Conservation (phyloP, 1,284 basidiomycete species). For the Lignosus rhinocerotis region DNA sequence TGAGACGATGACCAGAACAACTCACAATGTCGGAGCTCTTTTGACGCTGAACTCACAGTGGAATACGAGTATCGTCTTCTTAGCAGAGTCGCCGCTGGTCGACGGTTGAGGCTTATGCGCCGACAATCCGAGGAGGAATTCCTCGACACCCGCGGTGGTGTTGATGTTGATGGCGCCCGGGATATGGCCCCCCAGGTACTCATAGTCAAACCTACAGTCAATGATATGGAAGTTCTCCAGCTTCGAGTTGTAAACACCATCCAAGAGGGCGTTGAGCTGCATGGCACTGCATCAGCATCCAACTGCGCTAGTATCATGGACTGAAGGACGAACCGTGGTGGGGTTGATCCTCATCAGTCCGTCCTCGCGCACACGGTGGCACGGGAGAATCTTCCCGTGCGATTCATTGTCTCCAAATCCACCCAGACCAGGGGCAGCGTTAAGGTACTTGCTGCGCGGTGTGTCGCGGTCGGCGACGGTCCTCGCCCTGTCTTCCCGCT, state of each 20-base stretch:
- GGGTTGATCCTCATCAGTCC: conserved; percentile 90
- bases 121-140: conserved; percentile 67
- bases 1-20: conserved; percentile 15
- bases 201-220: conserved; percentile 98
- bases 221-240: conserved; percentile 80
- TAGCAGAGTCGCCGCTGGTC: conserved; percentile 74
- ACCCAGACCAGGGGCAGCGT: conserved; percentile 35
- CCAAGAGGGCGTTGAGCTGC: conserved; percentile 75
- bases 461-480: conserved; percentile 31
- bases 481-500: conserved; percentile 34
- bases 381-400: conserved; percentile 91
- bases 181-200: conserved; percentile 93
- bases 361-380: conserved; percentile 91
- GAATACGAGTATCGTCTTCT: conserved; percentile 89
- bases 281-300: conserved; percentile 11
- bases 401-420: conserved; percentile 94
- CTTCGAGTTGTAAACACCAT: conserved; percentile 66
- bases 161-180: conserved; percentile 91
- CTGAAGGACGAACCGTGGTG: conserved; percentile 59
- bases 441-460: conserved; percentile 40
- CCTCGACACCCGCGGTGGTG: conserved; percentile 80
- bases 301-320: neutral
- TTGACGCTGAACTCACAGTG: conserved; percentile 98
- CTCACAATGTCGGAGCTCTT: conserved; percentile 93
- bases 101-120: conserved; percentile 72